phyloP scores from a whole-genome alignment of 768 basidiomycete species.

The Pisolithus microcarpus region DNA sequence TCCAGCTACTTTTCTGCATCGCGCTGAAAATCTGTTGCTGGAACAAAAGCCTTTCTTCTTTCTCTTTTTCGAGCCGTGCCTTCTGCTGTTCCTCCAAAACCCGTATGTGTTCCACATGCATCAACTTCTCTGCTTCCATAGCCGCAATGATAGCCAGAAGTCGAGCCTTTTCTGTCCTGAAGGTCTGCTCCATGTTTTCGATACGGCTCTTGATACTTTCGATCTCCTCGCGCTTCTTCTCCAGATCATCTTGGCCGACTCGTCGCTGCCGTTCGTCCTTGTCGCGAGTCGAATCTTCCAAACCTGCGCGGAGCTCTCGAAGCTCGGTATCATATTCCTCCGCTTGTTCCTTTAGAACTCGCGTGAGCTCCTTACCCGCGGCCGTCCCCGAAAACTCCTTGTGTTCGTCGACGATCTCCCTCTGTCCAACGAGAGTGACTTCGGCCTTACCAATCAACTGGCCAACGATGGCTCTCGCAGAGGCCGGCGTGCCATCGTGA shows the following conservation, averaged over 20 bases:
- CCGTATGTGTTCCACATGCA: slow-evolving; percentile 11
- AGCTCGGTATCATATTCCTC: slow-evolving; percentile 43
- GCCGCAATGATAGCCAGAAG: slow-evolving; percentile 21
- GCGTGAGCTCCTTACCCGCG: slow-evolving; percentile 46
- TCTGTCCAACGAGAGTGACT: slow-evolving; percentile 43
- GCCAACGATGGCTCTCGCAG: slow-evolving; percentile 37
- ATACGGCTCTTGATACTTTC: slow-evolving; percentile 34
- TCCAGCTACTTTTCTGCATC: slow-evolving; percentile 16
- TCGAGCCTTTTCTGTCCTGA: slow-evolving; percentile 30
- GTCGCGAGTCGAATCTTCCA: slow-evolving; percentile 36
- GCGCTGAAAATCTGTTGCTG: slow-evolving; percentile 22
- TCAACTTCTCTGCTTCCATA: slow-evolving; percentile 22
- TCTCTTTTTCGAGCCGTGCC: slow-evolving; percentile 15
- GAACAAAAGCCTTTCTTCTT: slow-evolving; percentile 20
- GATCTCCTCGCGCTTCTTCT: slow-evolving; percentile 38
- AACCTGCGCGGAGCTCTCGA: slow-evolving; percentile 37
- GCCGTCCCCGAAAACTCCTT: slow-evolving; percentile 44
- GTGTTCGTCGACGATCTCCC: slow-evolving; percentile 45
- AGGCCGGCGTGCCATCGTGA: slow-evolving; percentile 33
- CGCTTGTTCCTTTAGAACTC: slow-evolving; percentile 42
- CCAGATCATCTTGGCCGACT: slow-evolving; percentile 39
- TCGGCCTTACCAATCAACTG: slow-evolving; percentile 36
- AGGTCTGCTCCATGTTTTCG: slow-evolving; percentile 33
- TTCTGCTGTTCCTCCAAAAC: slow-evolving; percentile 23
- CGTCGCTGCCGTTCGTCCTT: slow-evolving; percentile 41